Conservation (phyloP, 345 rosid genomes). For the Draba incana region DNA sequence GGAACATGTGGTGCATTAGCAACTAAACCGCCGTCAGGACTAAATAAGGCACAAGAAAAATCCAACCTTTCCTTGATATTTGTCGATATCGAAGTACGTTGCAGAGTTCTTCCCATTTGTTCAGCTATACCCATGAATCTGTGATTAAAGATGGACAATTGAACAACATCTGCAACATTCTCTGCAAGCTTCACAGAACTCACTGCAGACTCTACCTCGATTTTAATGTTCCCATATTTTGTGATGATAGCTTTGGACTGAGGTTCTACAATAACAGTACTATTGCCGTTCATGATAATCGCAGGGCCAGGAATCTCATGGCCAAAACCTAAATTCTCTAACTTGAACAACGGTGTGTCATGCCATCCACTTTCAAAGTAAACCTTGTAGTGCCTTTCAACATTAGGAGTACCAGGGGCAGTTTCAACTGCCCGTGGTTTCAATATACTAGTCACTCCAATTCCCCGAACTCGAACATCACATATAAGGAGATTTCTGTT, state of each 20-base stretch:
- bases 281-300: conserved; percentile 95
- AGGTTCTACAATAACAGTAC: conserved; percentile 94
- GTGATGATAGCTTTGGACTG: conserved; percentile 78
- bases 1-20: conserved; percentile 99
- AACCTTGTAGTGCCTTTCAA: conserved; percentile 66
- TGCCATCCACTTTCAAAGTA: conserved; percentile 81
- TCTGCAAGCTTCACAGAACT: conserved; percentile 53
- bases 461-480: conserved; percentile 91
- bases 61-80: conserved; percentile 94
- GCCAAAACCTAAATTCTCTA: conserved; percentile 77
- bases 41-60: conserved; percentile 95
- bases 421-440: conserved; percentile 67
- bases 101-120: conserved; percentile 97
- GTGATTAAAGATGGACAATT: conserved; percentile 90
- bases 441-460: conserved; percentile 84
- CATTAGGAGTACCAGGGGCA: conserved; percentile 52
- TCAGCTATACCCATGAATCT: conserved; percentile 99
- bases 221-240: conserved; percentile 85
- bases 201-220: conserved; percentile 57
- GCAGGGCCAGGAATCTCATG: conserved; percentile 76
- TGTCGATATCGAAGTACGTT: conserved; percentile 96
- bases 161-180: conserved; percentile 95
- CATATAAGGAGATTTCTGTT: conserved; percentile 74
- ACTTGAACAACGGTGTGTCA: conserved; percentile 72
- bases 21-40: conserved; percentile 92